A percentile compares a stretch with the other conserved stretches of the same genome.
phyloP scores from a whole-genome alignment of 495 filamentous ascomycete genomes.

The Sporormia fimetaria region DNA sequence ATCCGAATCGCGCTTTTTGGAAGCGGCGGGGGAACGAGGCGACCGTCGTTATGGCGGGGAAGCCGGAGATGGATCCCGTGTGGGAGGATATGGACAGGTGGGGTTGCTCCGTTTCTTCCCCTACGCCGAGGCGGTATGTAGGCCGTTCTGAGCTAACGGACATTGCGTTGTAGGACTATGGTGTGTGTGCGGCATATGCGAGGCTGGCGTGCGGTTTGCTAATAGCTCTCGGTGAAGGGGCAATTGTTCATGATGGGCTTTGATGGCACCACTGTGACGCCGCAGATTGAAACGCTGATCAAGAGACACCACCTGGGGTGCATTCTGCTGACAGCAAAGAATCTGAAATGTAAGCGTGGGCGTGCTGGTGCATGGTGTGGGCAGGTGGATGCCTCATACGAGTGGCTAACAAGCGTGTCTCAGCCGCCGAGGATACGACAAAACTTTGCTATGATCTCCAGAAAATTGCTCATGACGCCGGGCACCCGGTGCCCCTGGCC shows the following conservation, averaged over 20 bases:
- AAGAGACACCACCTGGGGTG: conserved; percentile 73
- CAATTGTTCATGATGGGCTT: conserved; percentile 95
- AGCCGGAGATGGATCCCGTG: conserved; percentile 49
- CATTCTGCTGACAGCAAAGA: conserved; percentile 80
- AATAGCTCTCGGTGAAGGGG: conserved; percentile 36
- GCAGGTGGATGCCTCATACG: conserved; percentile 4
- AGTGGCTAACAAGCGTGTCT: conserved; percentile 1
- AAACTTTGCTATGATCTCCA: conserved; percentile 73
- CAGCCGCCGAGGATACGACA: conserved; percentile 75
- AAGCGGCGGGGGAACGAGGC: too few relatives aligned
- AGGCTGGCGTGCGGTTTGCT: conserved; percentile 8
- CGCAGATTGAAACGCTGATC: conserved; percentile 74
- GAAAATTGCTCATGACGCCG: conserved; percentile 73
- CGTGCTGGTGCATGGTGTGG: background rate
- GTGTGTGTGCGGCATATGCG: conserved; percentile 12
- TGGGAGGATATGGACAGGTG: conserved; percentile 53
- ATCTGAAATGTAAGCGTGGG: conserved; percentile 62
- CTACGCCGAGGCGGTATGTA: conserved; percentile 7
- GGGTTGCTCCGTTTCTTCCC: conserved; percentile 17
- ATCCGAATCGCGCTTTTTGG: too few relatives aligned
- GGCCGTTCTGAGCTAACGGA: conserved; percentile 8
- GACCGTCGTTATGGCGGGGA: conserved; percentile 19
- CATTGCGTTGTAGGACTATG: conserved; percentile 23
- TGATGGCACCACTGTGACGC: conserved; percentile 77
- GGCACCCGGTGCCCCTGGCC: conserved; percentile 70